Evolutionary conservation across 352 stramenopile genomes (phyloP), one percentile per base, ranked within the genome.

Genomic region (Bremia lactucae): DNA sequence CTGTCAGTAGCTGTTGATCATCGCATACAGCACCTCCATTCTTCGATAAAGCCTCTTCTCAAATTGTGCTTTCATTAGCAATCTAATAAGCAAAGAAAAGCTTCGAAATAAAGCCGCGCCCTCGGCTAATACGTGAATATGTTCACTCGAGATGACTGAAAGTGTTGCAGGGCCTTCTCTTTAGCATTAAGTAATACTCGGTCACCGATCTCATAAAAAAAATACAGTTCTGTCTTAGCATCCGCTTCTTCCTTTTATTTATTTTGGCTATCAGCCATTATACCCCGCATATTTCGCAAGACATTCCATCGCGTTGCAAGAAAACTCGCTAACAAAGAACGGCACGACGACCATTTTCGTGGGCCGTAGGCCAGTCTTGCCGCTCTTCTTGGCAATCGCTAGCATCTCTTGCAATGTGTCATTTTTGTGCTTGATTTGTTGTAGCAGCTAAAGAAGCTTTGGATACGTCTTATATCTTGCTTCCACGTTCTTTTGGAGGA

Each of bases 341-440:
- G 70, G 70, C 35, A 46, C 45, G 5, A 88, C 72, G 14, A 34
- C 49, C 19, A 85, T 55, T 36, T 88, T 65, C 18, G 59, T 66
- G 3, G 76, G 76, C 16, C 67, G 49, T 15, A 84, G 51, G 0
- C 68, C 58, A 0, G 41, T 31, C 2, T n/a, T 6, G 2, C 42
- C 38, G 6, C 37, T 34, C 3, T 51, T 42, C 13, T 55, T 44
- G 31, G 49, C 40, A 25, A 51, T 35, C 19, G 51, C 34, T 22
- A 84, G 44, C 62, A 85, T 69, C 25, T 76, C 59, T 37, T 61
- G 48, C 11, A 85, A 46, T 15, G 51, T 56, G 36, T 62, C 41
- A 45, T 81, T 55, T 51, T 78, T 76, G 59, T 61, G 52, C 42
- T 81, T 54, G 42, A 89, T 80, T 54, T 81, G 68, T 42, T 66